These are phyloP conservation scores for Plasmodium vivax DNA, from an alignment of 169 alveolate genomes.

Conservation along the genomic window DNA sequence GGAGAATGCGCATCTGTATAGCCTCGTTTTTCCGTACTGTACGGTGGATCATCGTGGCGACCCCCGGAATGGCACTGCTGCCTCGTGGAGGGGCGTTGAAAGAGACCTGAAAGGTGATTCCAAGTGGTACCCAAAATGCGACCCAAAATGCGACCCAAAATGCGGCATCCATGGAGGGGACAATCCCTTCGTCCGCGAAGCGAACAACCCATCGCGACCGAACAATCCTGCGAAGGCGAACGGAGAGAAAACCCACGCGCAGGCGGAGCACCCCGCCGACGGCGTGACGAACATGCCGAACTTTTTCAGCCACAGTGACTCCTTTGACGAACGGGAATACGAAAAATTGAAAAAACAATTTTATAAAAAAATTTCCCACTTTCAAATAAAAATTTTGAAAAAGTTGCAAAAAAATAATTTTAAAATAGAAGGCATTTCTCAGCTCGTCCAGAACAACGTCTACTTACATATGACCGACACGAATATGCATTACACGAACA, in stretches of 20 bases:
- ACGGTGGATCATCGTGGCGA: constrained; percentile 9
- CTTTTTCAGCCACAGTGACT: not conserved
- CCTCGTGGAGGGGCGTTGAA: not conserved
- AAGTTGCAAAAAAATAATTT: constrained; percentile 62
- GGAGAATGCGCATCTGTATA: not conserved
- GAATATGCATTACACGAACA: constrained; percentile 41
- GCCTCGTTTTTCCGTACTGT: constrained; percentile 5
- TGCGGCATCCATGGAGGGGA: not conserved
- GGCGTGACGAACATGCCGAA: not conserved
- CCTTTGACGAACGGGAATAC: constrained; percentile 16
- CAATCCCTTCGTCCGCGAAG: not conserved
- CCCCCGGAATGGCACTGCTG: not conserved
- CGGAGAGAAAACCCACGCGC: not conserved
- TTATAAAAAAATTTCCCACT: constrained; percentile 43
- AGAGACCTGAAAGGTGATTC: not conserved
- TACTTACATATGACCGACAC: constrained; percentile 49
- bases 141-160: not conserved
- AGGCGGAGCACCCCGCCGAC: not conserved
- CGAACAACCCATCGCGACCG: not conserved
- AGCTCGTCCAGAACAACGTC: constrained; percentile 41
- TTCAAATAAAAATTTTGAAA: constrained; percentile 51
- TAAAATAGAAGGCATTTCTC: constrained; percentile 26
- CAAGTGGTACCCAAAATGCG: not conserved
- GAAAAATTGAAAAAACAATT: constrained; percentile 32
- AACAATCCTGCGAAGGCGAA: not conserved